phyloP scores from a whole-genome alignment of 345 rosid genomes.

The Pistacia integerrima region DNA sequence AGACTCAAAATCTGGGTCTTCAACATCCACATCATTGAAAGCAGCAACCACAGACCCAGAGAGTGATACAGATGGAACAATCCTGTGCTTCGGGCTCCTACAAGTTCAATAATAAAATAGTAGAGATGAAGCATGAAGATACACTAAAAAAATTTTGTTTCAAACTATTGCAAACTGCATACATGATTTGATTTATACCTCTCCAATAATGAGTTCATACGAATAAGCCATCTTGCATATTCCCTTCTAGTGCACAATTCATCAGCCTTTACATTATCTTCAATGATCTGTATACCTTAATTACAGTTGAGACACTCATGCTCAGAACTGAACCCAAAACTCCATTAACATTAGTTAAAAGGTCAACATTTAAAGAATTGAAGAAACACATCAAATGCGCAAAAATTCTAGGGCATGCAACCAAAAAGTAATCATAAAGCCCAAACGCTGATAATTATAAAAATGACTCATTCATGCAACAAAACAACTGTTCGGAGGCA shows the following conservation, averaged over 20 bases:
- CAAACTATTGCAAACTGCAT: background rate
- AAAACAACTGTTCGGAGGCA: background rate
- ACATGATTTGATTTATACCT: slow-evolving; percentile 41
- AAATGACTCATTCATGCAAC: background rate
- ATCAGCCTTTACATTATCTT: slow-evolving; percentile 55
- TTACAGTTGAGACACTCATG: slow-evolving; percentile 37
- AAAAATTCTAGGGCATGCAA: slow-evolving; percentile 8
- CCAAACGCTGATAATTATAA: background rate
- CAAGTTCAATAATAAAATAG: slow-evolving; percentile 14
- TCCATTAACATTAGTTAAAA: slow-evolving; percentile 13
- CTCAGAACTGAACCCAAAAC: slow-evolving; percentile 45
- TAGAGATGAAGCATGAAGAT: slow-evolving; percentile 23
- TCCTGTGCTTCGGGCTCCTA: slow-evolving; percentile 73
- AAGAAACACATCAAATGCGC: background rate
- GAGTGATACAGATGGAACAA: slow-evolving; percentile 59
- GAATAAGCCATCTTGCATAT: slow-evolving; percentile 84
- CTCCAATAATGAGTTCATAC: slow-evolving; percentile 62
- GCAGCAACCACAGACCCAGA: slow-evolving; percentile 64
- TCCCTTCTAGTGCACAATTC: slow-evolving; percentile 87
- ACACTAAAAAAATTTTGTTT: slow-evolving; percentile 9
- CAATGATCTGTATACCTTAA: slow-evolving; percentile 71
- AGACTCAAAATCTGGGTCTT: slow-evolving; percentile 62
- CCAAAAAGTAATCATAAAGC: slow-evolving; percentile 14
- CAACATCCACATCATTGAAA: slow-evolving; percentile 65
- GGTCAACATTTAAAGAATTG: background rate